Base-by-base conservation (phyloP, 2,329 filamentous ascomycete species). In the Penicillium paneum region DNA sequence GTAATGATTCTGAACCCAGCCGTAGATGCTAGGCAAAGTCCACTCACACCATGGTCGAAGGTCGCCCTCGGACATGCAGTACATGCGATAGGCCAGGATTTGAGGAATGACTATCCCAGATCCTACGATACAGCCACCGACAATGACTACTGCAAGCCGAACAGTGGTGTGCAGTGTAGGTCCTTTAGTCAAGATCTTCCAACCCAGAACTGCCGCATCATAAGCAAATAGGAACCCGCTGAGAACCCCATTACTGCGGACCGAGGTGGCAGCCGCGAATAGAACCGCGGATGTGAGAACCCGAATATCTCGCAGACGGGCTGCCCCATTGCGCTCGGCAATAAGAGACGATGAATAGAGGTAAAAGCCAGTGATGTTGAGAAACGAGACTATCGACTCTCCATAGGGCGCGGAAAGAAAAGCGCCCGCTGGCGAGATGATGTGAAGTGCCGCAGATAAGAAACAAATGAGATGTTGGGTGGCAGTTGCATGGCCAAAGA, bases 341-440 rank as follows among this genome's bases (percentile, higher is more conserved):
- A 70, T 58, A 54, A 71, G 45, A 13, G 72, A 70, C 41, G 79
- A 78, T 1, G 83, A 82, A 69, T 93, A 94, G 44, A 88, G 70
- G 29, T 89, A 79, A 65, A 85, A 86, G 1, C 91, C 94, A 0
- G 80, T 63, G 64, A 97, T 90, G 38, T 88, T 89, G 32, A 96
- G 77, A 21, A 89, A 78, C 0, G 93, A 86, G 71, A 91, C 97
- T 0, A 87, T 72, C 59, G 88, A 85, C 75, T 99, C 94, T 10
- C 85, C 82, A 71, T 94, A 96, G 0, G 93, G 91, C 0, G 92
- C 88, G 0, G 88, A 92, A 17, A 99, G 82, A 69, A 99, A 97
- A 2, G 97, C 74, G 0, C 93, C 93, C 0, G 89, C 94, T 0
- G 94, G 93, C 0, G 90, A 94, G 45, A 97, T 68, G 52, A 96